Base-by-base conservation (phyloP, 73 alveolate species). In the Blepharisma japonicum region DNA sequence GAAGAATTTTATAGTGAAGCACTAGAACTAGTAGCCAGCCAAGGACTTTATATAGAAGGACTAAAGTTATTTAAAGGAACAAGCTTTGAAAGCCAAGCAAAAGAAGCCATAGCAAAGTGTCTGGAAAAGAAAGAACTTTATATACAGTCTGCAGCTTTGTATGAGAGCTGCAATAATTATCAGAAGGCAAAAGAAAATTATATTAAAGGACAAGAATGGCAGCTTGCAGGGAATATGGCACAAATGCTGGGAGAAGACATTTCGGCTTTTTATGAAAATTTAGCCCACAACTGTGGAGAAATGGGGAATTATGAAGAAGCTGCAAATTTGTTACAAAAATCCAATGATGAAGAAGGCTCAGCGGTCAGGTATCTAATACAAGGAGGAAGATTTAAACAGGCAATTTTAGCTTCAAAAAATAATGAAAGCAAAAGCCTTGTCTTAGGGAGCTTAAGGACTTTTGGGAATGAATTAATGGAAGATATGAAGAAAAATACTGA, bases 71-170 rank as follows among this genome's bases (percentile, higher is more conserved):
- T 86, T 61, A 74, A 77, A 80, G 79, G 79, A 61, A 89, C 87
- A 48, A 53, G 56, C 6, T 77, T 89, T 55, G 81, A 80, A 49
- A 83, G 82, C 46, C 71, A 79, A 84, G 88, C 91, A 27, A 83
- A 90, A 70, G 87, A 83, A 56, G 85, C 89, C 14, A 88, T 91
- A 81, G 97, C 95, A n/a, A 95, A 89, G 70, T 91, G 87, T 82
- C 77, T 87, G 53, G 66, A 78, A 21, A 77, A 77, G 21, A 61
- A 91, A 54, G 90, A 89, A 45, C 86, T 86, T 78, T 38, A 74
- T 78, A 91, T 87, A 55, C 92, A 91, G 70, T 91, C 94, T 71
- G 95, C 87, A 18, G 68, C 81, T 61, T 77, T 87, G 23, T 87
- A 77, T 78, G 77, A 83, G 45, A 79, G 68, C 20, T 81, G 89